A percentile compares a stretch with the other conserved stretches of the same genome.
Conservation (phyloP, 129 eudicot species). For the Artemisia tridentata region DNA sequence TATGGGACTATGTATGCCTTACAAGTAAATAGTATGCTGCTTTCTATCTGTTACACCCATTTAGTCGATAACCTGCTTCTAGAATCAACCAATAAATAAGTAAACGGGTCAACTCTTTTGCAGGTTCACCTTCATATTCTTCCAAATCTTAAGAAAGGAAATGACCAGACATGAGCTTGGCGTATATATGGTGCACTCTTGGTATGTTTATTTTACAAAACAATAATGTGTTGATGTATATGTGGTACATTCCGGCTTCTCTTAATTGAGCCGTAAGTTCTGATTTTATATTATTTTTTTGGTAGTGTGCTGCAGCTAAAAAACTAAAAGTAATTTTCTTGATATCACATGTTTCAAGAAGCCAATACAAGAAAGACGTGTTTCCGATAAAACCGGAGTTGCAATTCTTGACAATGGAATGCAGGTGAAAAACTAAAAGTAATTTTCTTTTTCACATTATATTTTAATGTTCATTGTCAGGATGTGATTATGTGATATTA, state of each 20-base stretch:
- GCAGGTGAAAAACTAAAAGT: too few relatives aligned
- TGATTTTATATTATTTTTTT: conserved; percentile 4
- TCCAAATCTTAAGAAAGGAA: conserved; percentile 67
- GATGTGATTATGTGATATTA: too few relatives aligned
- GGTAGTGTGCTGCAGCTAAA: conserved; percentile 74
- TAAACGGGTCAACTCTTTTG: conserved; percentile 4
- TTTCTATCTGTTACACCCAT: background rate
- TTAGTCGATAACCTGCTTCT: background rate
- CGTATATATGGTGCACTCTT: conserved; percentile 75
- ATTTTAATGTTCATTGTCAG: too few relatives aligned
- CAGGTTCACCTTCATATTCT: conserved; percentile 63
- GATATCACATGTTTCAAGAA: too few relatives aligned
- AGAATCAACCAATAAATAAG: background rate
- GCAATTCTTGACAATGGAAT: too few relatives aligned
- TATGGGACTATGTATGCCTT: too few relatives aligned
- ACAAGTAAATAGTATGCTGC: background rate
- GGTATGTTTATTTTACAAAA: conserved; percentile 39
- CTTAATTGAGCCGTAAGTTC: background rate
- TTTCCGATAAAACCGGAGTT: too few relatives aligned
- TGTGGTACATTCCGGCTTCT: background rate
- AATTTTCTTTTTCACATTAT: too few relatives aligned
- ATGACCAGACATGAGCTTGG: conserved; percentile 74
- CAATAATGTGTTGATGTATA: background rate
- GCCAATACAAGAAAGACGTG: too few relatives aligned
- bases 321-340: too few relatives aligned